Evolutionary conservation across 177 flowering plant genomes (phyloP), one percentile per base, ranked within the genome.

Genomic region (Vitis hybrid): DNA sequence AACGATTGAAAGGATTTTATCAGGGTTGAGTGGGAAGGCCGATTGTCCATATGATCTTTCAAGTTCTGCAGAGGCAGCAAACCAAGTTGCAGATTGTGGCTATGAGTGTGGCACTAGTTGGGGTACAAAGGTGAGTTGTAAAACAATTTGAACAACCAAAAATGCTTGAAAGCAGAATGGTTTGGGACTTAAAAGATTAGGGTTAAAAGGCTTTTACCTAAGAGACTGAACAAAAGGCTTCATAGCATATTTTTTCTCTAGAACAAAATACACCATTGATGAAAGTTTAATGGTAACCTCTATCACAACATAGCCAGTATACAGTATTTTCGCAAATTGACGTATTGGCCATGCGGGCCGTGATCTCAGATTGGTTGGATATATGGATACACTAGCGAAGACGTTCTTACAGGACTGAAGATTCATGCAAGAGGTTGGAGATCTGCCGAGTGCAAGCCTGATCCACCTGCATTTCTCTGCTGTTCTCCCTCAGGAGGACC

Each of bases 351-450:
- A 5, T 6, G 45, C 7, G 45, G 5, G 45, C 6, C 45, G 7
- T 33, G 45, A 33, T 5, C 45, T 59, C 74, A 88, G 90, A 66
- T 80, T n/a, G 92, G 92, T 1, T 84, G 78, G 85, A 39, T 81
- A 1, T 86, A 88, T 53, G 92, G 89, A 29, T 84, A 85, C 5
- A 26, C 75, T 11, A 73, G 78, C 0, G 90, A 86, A 66, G 92
- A 88, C 60, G 53, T 82, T 1, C 68, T 79, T 29, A 85, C 90
- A 0, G 86, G 90, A 8, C 18, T 81, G 10, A 26, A 10, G 16
- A 85, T 88, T 51, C 89, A 86, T 49, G 49, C 61, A 10, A 79
- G 55, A 53, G 92, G 92, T 0, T 86, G 90, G 90, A 67, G 16
- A 62, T 74, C 86, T 0, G 52, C 14, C 0, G 69, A 19, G 16